Percentiles rank a stretch among this genome's conserved stretches.
Evolutionary conservation across 2,329 filamentous ascomycete genomes (phyloP).

Genomic region (Colletotrichum lini): DNA sequence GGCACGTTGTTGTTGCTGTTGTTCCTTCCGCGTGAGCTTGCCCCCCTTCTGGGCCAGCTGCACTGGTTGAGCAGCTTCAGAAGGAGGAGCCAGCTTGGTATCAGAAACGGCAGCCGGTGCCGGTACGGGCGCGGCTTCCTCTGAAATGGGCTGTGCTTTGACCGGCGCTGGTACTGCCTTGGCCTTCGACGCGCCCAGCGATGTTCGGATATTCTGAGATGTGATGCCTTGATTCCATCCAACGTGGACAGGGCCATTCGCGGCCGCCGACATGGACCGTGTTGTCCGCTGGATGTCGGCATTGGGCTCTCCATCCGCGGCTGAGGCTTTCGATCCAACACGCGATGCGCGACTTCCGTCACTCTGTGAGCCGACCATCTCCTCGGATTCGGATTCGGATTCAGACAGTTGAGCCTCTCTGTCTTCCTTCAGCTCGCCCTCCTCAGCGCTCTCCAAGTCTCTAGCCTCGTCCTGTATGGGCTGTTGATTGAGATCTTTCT

Average conservation of each 20-base stretch:
- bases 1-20: conserved; percentile 12
- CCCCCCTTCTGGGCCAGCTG: not conserved
- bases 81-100: conserved; percentile 9
- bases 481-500: conserved; percentile 1
- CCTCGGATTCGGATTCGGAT: conserved; percentile 12
- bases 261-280: conserved; percentile 22
- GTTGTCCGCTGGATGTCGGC: conserved; percentile 23
- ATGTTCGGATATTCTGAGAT: conserved; percentile 36
- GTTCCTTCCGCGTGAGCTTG: conserved; percentile 24
- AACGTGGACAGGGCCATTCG: conserved; percentile 12
- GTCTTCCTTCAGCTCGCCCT: conserved; percentile 52
- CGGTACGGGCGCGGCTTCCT: conserved; percentile 17
- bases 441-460: conserved; percentile 46
- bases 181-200: conserved; percentile 22
- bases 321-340: not conserved
- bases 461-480: not conserved
- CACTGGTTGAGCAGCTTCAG: conserved; percentile 6
- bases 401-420: conserved; percentile 14
- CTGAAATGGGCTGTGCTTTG: not conserved
- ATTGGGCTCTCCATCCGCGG: conserved; percentile 9
- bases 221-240: conserved; percentile 42
- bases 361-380: conserved; percentile 4
- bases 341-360: not conserved
- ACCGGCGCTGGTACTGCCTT: conserved; percentile 3
- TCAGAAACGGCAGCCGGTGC: conserved; percentile 1